Evolutionary conservation across 192 early-diverging fungal genomes (phyloP).

Genomic region (Backusella liffmaniae): DNA sequence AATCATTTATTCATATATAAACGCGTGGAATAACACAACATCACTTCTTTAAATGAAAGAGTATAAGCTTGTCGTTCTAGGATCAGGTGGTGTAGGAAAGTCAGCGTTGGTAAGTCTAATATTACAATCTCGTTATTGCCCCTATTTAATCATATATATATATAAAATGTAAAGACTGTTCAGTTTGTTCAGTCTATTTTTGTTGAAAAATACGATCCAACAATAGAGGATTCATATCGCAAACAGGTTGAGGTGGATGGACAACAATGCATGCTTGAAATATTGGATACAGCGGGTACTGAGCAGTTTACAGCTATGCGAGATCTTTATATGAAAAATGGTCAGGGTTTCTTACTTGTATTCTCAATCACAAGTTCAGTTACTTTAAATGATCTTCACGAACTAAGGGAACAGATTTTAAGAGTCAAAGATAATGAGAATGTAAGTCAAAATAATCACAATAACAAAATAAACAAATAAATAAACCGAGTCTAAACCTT

Average conservation of each 20-base stretch:
- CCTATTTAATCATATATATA: neutral
- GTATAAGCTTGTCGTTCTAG: constrained; percentile 95
- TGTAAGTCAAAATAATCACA: constrained; percentile 32
- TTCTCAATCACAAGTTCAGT: constrained; percentile 74
- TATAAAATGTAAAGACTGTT: constrained; percentile 54
- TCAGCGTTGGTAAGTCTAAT: constrained; percentile 66
- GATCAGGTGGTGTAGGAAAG: constrained; percentile 87
- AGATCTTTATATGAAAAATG: constrained; percentile 90
- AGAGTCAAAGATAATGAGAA: constrained; percentile 77
- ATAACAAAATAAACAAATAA: constrained; percentile 7
- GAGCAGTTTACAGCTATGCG: constrained; percentile 68
- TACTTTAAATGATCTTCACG: constrained; percentile 79
- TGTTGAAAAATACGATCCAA: constrained; percentile 93
- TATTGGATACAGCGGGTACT: constrained; percentile 89
- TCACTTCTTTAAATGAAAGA: constrained; percentile 68
- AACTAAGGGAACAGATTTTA: constrained; percentile 69
- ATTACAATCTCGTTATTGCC: neutral
- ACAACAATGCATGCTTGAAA: constrained; percentile 80
- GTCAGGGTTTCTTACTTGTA: constrained; percentile 88
- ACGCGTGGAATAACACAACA: neutral
- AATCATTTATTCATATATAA: neutral
- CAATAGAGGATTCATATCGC: constrained; percentile 89
- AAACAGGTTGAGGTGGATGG: constrained; percentile 85
- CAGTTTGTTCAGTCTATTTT: constrained; percentile 93
- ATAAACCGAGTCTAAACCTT: constrained; percentile 7